These are phyloP conservation scores for Eutrema salsugineum DNA, from an alignment of 441 rosid genomes.

Conservation along the genomic window DNA sequence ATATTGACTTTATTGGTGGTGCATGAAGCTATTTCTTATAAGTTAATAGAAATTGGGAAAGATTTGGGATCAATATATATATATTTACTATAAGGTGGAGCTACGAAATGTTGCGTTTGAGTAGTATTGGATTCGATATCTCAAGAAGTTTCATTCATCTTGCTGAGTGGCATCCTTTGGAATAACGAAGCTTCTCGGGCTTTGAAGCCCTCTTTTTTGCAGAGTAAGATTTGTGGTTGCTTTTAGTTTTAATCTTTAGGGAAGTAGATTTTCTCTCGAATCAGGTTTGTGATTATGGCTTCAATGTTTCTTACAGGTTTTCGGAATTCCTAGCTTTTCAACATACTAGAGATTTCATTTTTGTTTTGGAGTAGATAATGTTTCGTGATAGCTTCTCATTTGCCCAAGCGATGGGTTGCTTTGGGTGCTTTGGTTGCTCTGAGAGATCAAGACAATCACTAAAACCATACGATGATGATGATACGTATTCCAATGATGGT, in stretches of 20 bases:
- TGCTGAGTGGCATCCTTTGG: constrained; percentile 25
- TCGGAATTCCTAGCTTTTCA: neutral
- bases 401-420: constrained; percentile 73
- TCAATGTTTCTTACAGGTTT: neutral
- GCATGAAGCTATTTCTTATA: neutral
- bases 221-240: neutral
- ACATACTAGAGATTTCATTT: neutral
- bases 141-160: constrained; percentile 17
- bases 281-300: neutral
- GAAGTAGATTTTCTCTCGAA: neutral
- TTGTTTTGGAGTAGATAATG: constrained; percentile 40
- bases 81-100: neutral
- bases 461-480: constrained; percentile 42
- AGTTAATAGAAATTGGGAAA: neutral
- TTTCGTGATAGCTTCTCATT: constrained; percentile 47
- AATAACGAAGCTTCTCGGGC: constrained; percentile 10
- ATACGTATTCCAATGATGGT: constrained; percentile 44
- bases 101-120: constrained; percentile 6
- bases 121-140: constrained; percentile 6
- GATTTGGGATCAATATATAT: neutral
- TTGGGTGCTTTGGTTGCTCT: constrained; percentile 82
- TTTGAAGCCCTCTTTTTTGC: constrained; percentile 14
- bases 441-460: constrained; percentile 53
- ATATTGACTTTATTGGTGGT: neutral
- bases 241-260: neutral